Base-by-base conservation (phyloP, 73 alveolate genomes). In the Paraurostyla sp. region DNA sequence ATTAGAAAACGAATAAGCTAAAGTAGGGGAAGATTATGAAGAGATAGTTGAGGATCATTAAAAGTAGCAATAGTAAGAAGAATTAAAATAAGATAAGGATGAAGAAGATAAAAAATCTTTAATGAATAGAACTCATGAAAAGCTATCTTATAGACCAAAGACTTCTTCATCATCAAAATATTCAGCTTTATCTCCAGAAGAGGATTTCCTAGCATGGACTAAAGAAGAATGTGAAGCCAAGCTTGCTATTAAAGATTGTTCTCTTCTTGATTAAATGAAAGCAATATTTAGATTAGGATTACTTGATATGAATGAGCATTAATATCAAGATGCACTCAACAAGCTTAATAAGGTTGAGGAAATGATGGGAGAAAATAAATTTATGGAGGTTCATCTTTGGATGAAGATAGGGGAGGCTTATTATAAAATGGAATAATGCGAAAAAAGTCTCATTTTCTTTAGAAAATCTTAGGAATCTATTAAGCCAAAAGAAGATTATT, bases 241-340 rank as follows among this genome's bases (percentile, higher is more conserved):
- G n/a, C n/a, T n/a, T n/a, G n/a, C n/a, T n/a, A n/a, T n/a, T n/a
- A n/a, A n/a, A n/a, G n/a, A n/a, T n/a, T n/a, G n/a, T n/a, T n/a
- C n/a, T n/a, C n/a, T n/a, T n/a, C n/a, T n/a, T n/a, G 35, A 65
- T 1, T 16, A 15, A 16, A 7, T 32, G 9, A 65, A 65, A 23
- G 82, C 82, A 1, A 9, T 15, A 18, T 65, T 65, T 38, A 65
- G 82, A 65, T 38, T 65, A 58, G 82, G 82, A 65, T 15, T 65
- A 2, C 35, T 65, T 1, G 32, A 2, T 7, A 65, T 65, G 33
- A 7, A 3, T 35, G 56, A 65, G 58, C 35, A 40, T 9, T 22
- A 65, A 13, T 65, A 35, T 35, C 27, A 65, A 6, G 25, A 11
- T 20, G 82, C 60, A 16, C 18, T 65, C 42, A 58, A 65, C 3